These are phyloP conservation scores for Microascus cirrosus DNA, from an alignment of 2,329 filamentous ascomycete genomes.

Conservation along the genomic window DNA sequence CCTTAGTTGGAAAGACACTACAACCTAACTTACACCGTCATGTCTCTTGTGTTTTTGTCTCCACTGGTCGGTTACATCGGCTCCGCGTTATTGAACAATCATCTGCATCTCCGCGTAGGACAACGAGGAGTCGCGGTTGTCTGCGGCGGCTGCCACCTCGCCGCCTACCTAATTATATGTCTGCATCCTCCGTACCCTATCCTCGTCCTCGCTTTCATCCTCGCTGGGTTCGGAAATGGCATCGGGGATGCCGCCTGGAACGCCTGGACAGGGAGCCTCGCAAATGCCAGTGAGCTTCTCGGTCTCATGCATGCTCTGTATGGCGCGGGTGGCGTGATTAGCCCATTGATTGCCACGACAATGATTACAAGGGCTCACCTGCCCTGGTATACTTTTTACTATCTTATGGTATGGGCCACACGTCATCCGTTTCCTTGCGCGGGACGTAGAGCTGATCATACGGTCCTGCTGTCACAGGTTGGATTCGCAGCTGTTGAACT, in stretches of 20 bases:
- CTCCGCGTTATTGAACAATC: constrained; percentile 53
- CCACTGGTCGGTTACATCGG: constrained; percentile 54
- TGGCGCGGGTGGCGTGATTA: constrained; percentile 58
- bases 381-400: constrained; percentile 63
- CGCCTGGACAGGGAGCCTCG: constrained; percentile 59
- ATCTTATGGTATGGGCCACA: constrained; percentile 45
- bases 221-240: constrained; percentile 63
- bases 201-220: constrained; percentile 51
- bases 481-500: constrained; percentile 46
- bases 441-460: background rate
- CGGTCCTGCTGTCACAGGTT: constrained; percentile 22
- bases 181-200: constrained; percentile 60
- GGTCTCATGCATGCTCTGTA: constrained; percentile 65
- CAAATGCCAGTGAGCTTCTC: constrained; percentile 59
- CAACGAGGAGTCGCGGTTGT: constrained; percentile 62
- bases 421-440: background rate
- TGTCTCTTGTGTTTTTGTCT: constrained; percentile 57
- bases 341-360: constrained; percentile 59
- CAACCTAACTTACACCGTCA: constrained; percentile 45
- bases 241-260: constrained; percentile 51
- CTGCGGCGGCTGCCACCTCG: constrained; percentile 48
- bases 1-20: constrained; percentile 37
- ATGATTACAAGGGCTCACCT: constrained; percentile 54
- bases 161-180: constrained; percentile 53
- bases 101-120: constrained; percentile 51